Base-by-base conservation (phyloP, 805 yeast genomes). In the Saturnispora sanitii region DNA sequence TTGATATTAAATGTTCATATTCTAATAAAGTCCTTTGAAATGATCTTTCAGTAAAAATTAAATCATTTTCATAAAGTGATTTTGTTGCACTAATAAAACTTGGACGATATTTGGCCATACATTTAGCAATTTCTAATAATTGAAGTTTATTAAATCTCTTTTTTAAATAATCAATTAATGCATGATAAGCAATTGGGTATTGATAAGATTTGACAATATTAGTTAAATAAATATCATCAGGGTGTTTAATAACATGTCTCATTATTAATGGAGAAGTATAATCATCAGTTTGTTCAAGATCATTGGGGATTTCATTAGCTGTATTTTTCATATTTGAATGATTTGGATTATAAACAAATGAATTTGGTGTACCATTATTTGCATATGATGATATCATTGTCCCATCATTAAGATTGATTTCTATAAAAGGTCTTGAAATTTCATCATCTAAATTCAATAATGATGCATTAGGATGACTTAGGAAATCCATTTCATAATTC, bases 81-180 rank as follows among this genome's bases (percentile, higher is more conserved):
- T 82, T 76, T 37, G 86, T 82, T 1, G 87, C 79, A 17, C 86
- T 76, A 16, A 80, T 81, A 51, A 83, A 83, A 12, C 84, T 75
- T 11, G 92, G 90, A 40, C 90, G 64, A 53, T 79, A 80, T 50
- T 74, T 65, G 40, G 79, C 82, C 67, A 77, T 68, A 45, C 73
- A 62, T 61, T 75, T 73, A 16, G 76, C 70, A 33, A 77, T 72
- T 39, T 58, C 63, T 8, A 62, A 37, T 33, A 62, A 47, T 44
- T 62, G 66, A 6, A 48, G 48, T 38, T 62, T 57, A 40, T 63
- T 64, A 49, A 77, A 77, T 43, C 84, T 53, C 37, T 55, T 55
- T 47, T 71, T 73, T 45, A 77, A 60, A 48, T 77, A 77, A 20
- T 65, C 58, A 33, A 79, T 76, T 41, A 77, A 64, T 19, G 72